These are phyloP conservation scores for Umbilicus rupestris DNA, from an alignment of 164 flowering plant species.

Conservation along the genomic window DNA sequence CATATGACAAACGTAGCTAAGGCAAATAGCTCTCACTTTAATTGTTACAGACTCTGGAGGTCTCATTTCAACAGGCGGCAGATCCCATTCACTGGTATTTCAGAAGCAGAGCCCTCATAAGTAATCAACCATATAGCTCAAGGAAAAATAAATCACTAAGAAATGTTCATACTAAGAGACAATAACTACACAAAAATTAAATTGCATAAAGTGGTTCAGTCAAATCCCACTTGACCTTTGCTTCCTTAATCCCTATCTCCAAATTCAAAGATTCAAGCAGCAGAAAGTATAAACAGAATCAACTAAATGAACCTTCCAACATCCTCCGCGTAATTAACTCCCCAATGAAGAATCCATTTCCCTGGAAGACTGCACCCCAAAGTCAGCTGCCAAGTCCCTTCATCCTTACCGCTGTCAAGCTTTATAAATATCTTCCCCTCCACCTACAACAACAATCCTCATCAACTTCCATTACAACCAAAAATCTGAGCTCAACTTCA, in stretches of 20 bases:
- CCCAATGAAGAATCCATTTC: constrained; percentile 97
- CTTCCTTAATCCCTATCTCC: neutral
- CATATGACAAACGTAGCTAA: neutral
- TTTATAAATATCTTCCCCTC: constrained; percentile 71
- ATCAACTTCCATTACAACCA: neutral
- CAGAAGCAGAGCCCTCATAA: neutral
- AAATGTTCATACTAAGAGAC: too few species aligned
- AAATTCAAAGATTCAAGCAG: neutral
- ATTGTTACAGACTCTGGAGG: constrained; percentile 72
- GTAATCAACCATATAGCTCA: neutral
- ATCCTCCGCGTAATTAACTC: constrained; percentile 59
- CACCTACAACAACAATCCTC: constrained; percentile 30
- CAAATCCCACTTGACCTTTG: too few species aligned
- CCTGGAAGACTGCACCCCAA: constrained; percentile 86
- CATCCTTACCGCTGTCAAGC: constrained; percentile 36
- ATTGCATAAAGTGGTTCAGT: too few species aligned
- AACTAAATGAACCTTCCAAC: constrained; percentile 41
- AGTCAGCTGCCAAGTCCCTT: constrained; percentile 38
- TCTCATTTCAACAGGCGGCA: constrained; percentile 79
- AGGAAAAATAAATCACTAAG: too few species aligned
- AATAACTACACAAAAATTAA: too few species aligned
- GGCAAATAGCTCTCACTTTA: constrained; percentile 34
- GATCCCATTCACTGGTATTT: constrained; percentile 91
- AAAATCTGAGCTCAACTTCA: neutral
- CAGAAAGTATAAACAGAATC: neutral